Evolutionary conservation across 2,329 filamentous ascomycete species (phyloP).

Genomic region (Exophiala viscosa): DNA sequence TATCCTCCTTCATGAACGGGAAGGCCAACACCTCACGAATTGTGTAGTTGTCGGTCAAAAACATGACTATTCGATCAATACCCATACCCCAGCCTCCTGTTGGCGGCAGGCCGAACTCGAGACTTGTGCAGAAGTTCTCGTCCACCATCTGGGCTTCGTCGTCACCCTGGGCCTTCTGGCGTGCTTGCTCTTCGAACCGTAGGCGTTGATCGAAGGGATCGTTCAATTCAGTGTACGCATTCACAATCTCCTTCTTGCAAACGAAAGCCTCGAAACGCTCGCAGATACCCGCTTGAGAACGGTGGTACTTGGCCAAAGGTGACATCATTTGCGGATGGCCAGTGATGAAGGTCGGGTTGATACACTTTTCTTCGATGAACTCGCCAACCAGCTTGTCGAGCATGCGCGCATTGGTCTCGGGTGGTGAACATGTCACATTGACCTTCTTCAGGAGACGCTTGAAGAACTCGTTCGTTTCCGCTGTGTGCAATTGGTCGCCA

Average conservation of each 20-base stretch:
- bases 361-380: conserved; percentile 88
- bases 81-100: conserved; percentile 97
- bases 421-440: conserved; percentile 83
- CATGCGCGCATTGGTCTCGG: conserved; percentile 91
- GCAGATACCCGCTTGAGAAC: conserved; percentile 74
- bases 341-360: conserved; percentile 89
- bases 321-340: conserved; percentile 89
- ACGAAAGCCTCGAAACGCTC: conserved; percentile 98
- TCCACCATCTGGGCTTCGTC: conserved; percentile 95
- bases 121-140: conserved; percentile 85
- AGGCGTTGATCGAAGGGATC: conserved; percentile 92
- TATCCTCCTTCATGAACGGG: conserved; percentile 95
- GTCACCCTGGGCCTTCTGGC: conserved; percentile 93
- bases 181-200: conserved; percentile 89
- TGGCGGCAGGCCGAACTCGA: conserved; percentile 88
- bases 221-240: conserved; percentile 97
- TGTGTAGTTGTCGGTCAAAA: conserved; percentile 89
- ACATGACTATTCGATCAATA: conserved; percentile 91
- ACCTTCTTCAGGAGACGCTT: conserved; percentile 79
- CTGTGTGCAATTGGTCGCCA: conserved; percentile 81
- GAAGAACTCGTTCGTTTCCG: conserved; percentile 85
- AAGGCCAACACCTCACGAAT: conserved; percentile 97
- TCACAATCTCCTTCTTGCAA: conserved; percentile 93
- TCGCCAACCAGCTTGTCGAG: conserved; percentile 92
- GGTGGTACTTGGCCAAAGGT: conserved; percentile 92